phyloP scores from a whole-genome alignment of 768 basidiomycete genomes.

The Pholiota molesta region DNA sequence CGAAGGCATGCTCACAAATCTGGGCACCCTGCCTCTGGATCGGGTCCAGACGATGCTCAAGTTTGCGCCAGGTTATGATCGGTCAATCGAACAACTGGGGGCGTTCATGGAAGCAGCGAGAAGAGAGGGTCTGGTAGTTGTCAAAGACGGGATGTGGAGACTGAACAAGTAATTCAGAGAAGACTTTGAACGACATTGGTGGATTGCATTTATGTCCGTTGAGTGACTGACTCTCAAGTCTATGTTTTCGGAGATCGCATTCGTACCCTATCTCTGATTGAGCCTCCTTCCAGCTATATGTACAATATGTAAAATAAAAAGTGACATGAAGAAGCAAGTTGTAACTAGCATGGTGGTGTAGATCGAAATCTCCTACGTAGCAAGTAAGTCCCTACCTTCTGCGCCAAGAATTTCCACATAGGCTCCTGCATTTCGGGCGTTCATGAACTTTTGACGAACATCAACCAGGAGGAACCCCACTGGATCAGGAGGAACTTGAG shows the following conservation, averaged over 20 bases:
- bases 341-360: too few relatives aligned
- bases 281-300: background rate
- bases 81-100: constrained; percentile 75
- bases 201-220: background rate
- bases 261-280: too few relatives aligned
- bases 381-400: constrained; percentile 2
- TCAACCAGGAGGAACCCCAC: background rate
- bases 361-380: background rate
- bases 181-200: too few relatives aligned
- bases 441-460: background rate
- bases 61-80: constrained; percentile 82
- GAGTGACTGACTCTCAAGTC: too few relatives aligned
- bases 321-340: background rate
- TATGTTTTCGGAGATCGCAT: too few relatives aligned
- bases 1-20: constrained; percentile 89
- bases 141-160: constrained; percentile 73
- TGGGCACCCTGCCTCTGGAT: constrained; percentile 74
- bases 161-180: constrained; percentile 28
- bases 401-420: background rate
- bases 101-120: constrained; percentile 82
- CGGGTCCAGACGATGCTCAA: constrained; percentile 90
- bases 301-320: background rate
- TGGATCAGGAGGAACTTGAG: background rate
- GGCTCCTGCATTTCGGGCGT: background rate
- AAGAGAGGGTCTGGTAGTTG: constrained; percentile 73